A percentile compares a stretch with the other conserved stretches of the same genome.
Conservation (phyloP, 2,329 filamentous ascomycete genomes). For the Penicillium sp. region DNA sequence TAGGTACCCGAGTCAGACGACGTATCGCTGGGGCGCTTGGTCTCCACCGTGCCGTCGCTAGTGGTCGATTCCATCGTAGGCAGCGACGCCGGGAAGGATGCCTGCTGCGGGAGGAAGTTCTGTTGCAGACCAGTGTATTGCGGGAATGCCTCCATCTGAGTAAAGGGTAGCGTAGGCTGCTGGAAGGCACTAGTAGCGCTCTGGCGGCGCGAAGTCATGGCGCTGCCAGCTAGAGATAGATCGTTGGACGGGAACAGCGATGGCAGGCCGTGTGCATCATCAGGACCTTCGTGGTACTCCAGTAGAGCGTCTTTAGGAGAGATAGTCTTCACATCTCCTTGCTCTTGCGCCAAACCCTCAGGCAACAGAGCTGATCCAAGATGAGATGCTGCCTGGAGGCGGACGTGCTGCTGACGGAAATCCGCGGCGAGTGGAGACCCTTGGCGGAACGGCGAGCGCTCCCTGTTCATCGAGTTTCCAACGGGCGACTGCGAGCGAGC, state of each 20-base stretch:
- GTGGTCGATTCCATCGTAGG: conserved; percentile 34
- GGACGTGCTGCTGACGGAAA: conserved; percentile 31
- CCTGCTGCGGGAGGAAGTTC: conserved; percentile 41
- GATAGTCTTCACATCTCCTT: conserved; percentile 70
- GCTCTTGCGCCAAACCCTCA: no score
- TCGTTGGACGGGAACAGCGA: conserved; percentile 66
- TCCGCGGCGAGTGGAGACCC: conserved; percentile 59
- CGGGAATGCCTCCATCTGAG: conserved; percentile 40
- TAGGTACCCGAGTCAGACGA: conserved; percentile 82
- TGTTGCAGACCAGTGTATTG: conserved; percentile 46
- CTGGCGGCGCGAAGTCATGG: conserved; percentile 34
- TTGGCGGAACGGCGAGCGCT: conserved; percentile 76
- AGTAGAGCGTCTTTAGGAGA: conserved; percentile 89
- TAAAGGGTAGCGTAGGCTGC: conserved; percentile 31
- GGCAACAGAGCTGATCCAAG: conserved; percentile 34
- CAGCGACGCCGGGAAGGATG: conserved; percentile 56
- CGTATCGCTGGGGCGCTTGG: conserved; percentile 58
- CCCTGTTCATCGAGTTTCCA: conserved; percentile 50
- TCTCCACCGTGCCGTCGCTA: conserved; percentile 27
- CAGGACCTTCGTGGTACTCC: conserved; percentile 74
- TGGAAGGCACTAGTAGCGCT: conserved; percentile 32
- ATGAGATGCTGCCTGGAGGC: conserved; percentile 29
- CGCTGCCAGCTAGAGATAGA: conserved; percentile 44
- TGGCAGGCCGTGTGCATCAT: conserved; percentile 52
- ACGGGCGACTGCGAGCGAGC: conserved; percentile 58